Percentiles rank a stretch among this genome's conserved stretches.
phyloP scores from a whole-genome alignment of 371 early-diverging fungal genomes.

The Blakeslea trispora region DNA sequence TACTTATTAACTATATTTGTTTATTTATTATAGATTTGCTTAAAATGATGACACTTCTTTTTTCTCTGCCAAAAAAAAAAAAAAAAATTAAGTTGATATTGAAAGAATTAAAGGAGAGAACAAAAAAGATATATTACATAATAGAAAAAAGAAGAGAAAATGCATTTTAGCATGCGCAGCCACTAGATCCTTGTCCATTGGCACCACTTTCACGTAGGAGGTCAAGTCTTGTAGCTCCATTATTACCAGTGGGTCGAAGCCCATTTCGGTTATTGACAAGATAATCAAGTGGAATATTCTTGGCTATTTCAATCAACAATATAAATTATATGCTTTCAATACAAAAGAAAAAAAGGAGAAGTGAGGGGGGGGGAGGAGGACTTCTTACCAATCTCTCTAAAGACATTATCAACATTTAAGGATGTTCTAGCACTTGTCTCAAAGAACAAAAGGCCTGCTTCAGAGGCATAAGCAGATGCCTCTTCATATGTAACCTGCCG shows the following conservation, averaged over 20 bases:
- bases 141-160: conserved; percentile 2
- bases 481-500: conserved; percentile 71
- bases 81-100: conserved; percentile 14
- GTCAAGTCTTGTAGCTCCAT: conserved; percentile 28
- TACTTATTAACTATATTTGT: conserved; percentile 7
- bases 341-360: too few relatives aligned
- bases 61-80: too few relatives aligned
- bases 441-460: conserved; percentile 77
- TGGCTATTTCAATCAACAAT: too few relatives aligned
- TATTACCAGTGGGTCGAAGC: conserved; percentile 17
- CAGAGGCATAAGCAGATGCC: conserved; percentile 80
- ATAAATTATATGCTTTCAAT: too few relatives aligned
- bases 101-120: conserved; percentile 4
- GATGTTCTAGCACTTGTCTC: conserved; percentile 91
- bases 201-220: conserved; percentile 30
- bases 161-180: conserved; percentile 41
- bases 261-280: conserved; percentile 24
- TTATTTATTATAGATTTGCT: background rate
- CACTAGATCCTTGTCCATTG: conserved; percentile 23
- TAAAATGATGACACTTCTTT: background rate
- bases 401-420: conserved; percentile 77
- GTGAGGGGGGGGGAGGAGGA: too few relatives aligned
- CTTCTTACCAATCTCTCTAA: conserved; percentile 53
- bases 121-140: background rate
- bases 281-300: conserved; percentile 38